phyloP scores from a whole-genome alignment of 768 basidiomycete species.

The Suillus sp. region DNA sequence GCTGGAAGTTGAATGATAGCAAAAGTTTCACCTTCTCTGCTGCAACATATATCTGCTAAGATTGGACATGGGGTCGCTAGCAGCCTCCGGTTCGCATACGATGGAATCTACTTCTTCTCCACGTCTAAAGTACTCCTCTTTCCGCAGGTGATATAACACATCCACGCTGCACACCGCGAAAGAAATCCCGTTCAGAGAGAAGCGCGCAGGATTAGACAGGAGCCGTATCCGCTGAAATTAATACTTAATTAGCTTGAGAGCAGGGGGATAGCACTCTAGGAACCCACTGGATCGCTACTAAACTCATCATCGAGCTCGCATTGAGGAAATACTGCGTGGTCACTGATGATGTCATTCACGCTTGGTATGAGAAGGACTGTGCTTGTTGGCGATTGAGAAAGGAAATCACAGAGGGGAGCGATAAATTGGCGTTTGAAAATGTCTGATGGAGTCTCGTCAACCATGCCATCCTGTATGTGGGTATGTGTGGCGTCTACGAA shows the following conservation, averaged over 20 bases:
- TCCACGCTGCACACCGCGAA: conserved; percentile 87
- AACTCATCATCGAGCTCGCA: conserved; percentile 51
- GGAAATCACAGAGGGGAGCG: conserved; percentile 54
- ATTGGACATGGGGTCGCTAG: conserved; percentile 76
- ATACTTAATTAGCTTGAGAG: neutral
- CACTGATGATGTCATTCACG: conserved; percentile 75
- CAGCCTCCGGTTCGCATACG: conserved; percentile 43
- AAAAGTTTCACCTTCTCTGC: conserved; percentile 70
- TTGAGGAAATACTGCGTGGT: conserved; percentile 88
- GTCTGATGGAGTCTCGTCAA: conserved; percentile 60
- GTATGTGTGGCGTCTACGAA: conserved; percentile 84
- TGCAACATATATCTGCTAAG: conserved; percentile 79
- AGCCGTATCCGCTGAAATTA: conserved; percentile 65
- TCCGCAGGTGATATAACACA: conserved; percentile 84
- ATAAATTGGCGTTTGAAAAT: conserved; percentile 72
- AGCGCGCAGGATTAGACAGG: conserved; percentile 85
- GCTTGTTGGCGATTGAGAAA: conserved; percentile 65
- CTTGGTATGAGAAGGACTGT: conserved; percentile 81
- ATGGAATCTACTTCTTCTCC: conserved; percentile 63
- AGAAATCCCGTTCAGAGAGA: conserved; percentile 81
- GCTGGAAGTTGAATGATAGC: neutral
- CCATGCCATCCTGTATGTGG: conserved; percentile 71
- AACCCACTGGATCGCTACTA: conserved; percentile 53
- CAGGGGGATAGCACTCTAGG: neutral
- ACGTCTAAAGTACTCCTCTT: conserved; percentile 75